These are phyloP conservation scores for Hansenula lynferdii DNA, from an alignment of 1,139 yeast genomes.

Conservation along the genomic window DNA sequence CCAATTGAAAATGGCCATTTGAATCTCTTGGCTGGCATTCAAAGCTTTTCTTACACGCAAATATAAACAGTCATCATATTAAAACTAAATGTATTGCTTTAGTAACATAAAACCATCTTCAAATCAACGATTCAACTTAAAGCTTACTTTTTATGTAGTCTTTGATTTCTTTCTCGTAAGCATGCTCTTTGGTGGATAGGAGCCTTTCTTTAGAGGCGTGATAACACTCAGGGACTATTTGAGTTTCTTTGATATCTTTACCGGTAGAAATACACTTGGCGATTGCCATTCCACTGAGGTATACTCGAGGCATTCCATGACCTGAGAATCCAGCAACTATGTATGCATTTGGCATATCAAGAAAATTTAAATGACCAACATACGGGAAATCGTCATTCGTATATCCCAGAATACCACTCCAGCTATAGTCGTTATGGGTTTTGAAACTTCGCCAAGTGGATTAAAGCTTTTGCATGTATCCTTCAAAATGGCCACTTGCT, in stretches of 20 bases:
- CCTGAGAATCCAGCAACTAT: constrained; percentile 42
- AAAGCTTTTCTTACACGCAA: no score
- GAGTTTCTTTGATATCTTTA: constrained; percentile 10
- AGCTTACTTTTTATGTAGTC: no score
- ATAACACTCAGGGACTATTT: constrained; percentile 13
- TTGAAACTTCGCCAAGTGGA: constrained; percentile 16
- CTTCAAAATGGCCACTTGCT: constrained; percentile 5
- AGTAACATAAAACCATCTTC: no score
- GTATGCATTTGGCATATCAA: constrained; percentile 22
- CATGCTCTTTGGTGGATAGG: constrained; percentile 4
- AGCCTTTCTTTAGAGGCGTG: constrained; percentile 13
- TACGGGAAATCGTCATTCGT: constrained; percentile 18
- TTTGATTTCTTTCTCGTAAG: constrained; percentile 1
- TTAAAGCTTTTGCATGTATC: constrained; percentile 13
- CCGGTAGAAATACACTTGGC: constrained; percentile 12
- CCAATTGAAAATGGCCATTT: no score
- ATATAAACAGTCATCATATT: no score
- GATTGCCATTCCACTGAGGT: constrained; percentile 18
- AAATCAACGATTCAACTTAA: no score
- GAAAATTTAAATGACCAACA: constrained; percentile 17
- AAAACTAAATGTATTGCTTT: no score
- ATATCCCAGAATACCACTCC: constrained; percentile 18
- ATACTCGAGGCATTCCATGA: constrained; percentile 45
- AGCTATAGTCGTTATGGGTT: constrained; percentile 10
- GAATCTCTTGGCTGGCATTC: no score